phyloP scores from a whole-genome alignment of 1,139 yeast species.

The Taphrina communis region DNA sequence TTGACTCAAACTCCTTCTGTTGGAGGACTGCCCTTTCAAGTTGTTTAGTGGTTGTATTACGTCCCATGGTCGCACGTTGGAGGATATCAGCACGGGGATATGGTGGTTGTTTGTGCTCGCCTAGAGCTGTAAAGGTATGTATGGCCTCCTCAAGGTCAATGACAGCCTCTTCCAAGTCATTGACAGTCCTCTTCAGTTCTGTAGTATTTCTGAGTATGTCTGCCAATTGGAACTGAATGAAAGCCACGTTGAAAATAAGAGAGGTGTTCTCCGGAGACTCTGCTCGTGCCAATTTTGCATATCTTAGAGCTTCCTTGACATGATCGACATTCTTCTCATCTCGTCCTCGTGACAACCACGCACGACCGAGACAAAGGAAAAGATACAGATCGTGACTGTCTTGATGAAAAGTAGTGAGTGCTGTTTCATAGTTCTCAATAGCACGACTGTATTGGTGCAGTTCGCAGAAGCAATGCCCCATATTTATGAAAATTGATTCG shows the following conservation, averaged over 20 bases:
- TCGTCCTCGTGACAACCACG: slow-evolving; percentile 85
- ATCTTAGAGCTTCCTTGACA: slow-evolving; percentile 66
- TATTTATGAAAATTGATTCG: slow-evolving; percentile 78
- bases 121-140: slow-evolving; percentile 62
- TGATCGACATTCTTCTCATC: slow-evolving; percentile 68
- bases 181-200: slow-evolving; percentile 63
- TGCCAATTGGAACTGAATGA: slow-evolving; percentile 84
- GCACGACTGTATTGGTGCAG: slow-evolving; percentile 83
- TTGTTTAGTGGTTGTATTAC: slow-evolving; percentile 73
- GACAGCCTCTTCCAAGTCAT: slow-evolving; percentile 66
- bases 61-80: slow-evolving; percentile 84
- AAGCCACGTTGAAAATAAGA: slow-evolving; percentile 78
- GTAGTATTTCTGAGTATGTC: slow-evolving; percentile 74
- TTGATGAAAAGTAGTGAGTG: slow-evolving; percentile 63
- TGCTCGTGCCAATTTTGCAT: slow-evolving; percentile 55
- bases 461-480: slow-evolving; percentile 87
- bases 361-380: slow-evolving; percentile 70
- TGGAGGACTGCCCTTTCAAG: slow-evolving; percentile 72
- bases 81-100: slow-evolving; percentile 78
- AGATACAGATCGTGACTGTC: slow-evolving; percentile 68
- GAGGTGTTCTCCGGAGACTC: slow-evolving; percentile 55
- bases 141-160: slow-evolving; percentile 70
- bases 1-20: slow-evolving; percentile 67
- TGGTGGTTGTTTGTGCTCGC: slow-evolving; percentile 68
- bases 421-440: slow-evolving; percentile 59